Evolutionary conservation across 2,329 filamentous ascomycete species (phyloP).

Genomic region (Botrytis medusae): DNA sequence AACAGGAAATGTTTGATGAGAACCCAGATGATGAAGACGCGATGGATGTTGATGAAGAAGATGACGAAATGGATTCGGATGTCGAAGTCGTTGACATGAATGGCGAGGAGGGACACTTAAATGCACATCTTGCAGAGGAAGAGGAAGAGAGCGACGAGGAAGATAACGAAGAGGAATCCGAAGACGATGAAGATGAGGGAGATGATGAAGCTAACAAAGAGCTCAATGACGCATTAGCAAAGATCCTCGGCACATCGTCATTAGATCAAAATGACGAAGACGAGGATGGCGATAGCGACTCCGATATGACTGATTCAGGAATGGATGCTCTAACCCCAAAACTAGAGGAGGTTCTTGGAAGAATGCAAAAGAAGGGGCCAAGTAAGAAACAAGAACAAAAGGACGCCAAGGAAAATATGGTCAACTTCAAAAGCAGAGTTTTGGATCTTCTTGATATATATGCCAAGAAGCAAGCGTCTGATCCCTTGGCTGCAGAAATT

Average conservation of each 20-base stretch:
- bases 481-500: slow-evolving; percentile 64
- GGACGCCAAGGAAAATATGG: slow-evolving; percentile 81
- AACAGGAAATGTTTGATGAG: slow-evolving; percentile 80
- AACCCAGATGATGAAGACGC: slow-evolving; percentile 58
- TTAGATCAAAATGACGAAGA: slow-evolving; percentile 58
- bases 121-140: slow-evolving; percentile 43
- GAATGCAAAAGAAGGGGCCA: slow-evolving; percentile 59
- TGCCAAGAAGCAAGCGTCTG: slow-evolving; percentile 73
- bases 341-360: slow-evolving; percentile 80
- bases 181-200: slow-evolving; percentile 43
- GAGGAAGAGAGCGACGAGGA: slow-evolving; percentile 48
- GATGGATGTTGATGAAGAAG: slow-evolving; percentile 41
- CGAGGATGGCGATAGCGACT: slow-evolving; percentile 60
- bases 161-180: slow-evolving; percentile 42
- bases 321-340: slow-evolving; percentile 89
- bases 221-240: slow-evolving; percentile 70
- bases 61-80: slow-evolving; percentile 47
- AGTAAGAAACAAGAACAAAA: slow-evolving; percentile 82
- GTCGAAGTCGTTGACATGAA: slow-evolving; percentile 52
- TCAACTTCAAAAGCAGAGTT: slow-evolving; percentile 93
- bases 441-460: slow-evolving; percentile 86
- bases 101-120: slow-evolving; percentile 44
- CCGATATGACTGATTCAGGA: slow-evolving; percentile 92
- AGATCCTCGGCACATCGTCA: slow-evolving; percentile 71
- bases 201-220: slow-evolving; percentile 44